These are phyloP conservation scores for Apiospora koreana DNA, from an alignment of 2,329 filamentous ascomycete genomes.

Conservation along the genomic window DNA sequence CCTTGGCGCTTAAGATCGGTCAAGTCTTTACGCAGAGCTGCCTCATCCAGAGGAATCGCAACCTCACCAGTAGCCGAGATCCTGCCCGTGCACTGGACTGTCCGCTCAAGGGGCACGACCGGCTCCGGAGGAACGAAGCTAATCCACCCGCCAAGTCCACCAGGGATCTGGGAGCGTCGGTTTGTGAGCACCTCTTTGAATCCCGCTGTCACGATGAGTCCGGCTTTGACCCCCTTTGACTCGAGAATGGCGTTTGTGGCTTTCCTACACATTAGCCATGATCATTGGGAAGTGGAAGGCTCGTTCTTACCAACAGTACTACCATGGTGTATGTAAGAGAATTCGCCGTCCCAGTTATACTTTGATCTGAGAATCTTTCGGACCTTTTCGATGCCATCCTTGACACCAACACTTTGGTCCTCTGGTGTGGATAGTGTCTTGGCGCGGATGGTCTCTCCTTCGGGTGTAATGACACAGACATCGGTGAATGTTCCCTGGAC, in stretches of 20 bases:
- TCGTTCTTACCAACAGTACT: slow-evolving; percentile 39
- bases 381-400: slow-evolving; percentile 44
- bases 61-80: slow-evolving; percentile 43
- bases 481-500: slow-evolving; percentile 46
- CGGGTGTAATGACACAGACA: slow-evolving; percentile 46
- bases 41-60: slow-evolving; percentile 40
- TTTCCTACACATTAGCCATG: background rate
- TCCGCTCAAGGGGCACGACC: slow-evolving; percentile 48
- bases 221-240: slow-evolving; percentile 48
- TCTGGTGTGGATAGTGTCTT: slow-evolving; percentile 46
- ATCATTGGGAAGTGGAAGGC: background rate
- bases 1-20: slow-evolving; percentile 38
- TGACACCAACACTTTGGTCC: slow-evolving; percentile 49
- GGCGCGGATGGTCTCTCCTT: slow-evolving; percentile 42
- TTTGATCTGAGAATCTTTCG: slow-evolving; percentile 38
- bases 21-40: slow-evolving; percentile 38
- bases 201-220: slow-evolving; percentile 47
- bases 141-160: slow-evolving; percentile 50
- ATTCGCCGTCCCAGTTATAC: slow-evolving; percentile 43
- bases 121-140: slow-evolving; percentile 48
- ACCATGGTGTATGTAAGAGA: slow-evolving; percentile 50
- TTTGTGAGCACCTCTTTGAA: slow-evolving; percentile 50
- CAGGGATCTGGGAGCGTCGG: slow-evolving; percentile 50
- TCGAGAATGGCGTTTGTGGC: slow-evolving; percentile 52
- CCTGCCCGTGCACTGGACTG: slow-evolving; percentile 45